Evolutionary conservation across 140 eudicot species (phyloP).

Genomic region (Stevia rebaudiana): DNA sequence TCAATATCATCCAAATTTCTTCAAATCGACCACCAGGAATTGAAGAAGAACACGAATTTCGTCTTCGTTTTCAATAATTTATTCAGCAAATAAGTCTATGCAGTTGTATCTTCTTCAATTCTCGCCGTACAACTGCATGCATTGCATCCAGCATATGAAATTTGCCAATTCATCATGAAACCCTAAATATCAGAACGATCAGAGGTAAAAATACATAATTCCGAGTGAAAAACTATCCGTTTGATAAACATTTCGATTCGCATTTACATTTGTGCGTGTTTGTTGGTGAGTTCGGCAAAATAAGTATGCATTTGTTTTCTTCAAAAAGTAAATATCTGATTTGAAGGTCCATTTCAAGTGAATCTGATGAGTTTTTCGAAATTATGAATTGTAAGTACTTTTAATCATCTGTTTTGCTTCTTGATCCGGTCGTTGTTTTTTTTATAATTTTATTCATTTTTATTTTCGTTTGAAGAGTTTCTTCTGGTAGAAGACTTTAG

Average conservation of each 20-base stretch:
- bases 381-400: not conserved
- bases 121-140: slow-evolving; percentile 14
- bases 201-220: slow-evolving; percentile 8
- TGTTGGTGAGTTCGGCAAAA: not conserved
- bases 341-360: slow-evolving; percentile 22
- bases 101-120: slow-evolving; percentile 5
- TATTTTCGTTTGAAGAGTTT: not conserved
- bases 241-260: not conserved
- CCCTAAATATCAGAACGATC: slow-evolving; percentile 13
- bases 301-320: not conserved
- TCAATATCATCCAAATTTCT: not conserved
- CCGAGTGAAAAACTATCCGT: not conserved
- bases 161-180: slow-evolving; percentile 8
- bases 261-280: slow-evolving; percentile 1
- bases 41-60: slow-evolving; percentile 14
- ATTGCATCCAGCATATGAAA: slow-evolving; percentile 15
- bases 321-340: not conserved
- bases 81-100: slow-evolving; percentile 18
- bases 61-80: not conserved
- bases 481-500: not conserved
- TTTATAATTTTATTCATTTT: not conserved
- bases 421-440: slow-evolving; percentile 10
- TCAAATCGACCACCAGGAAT: not conserved
- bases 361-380: slow-evolving; percentile 14
- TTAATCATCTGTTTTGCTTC: not conserved